Evolutionary conservation across 2,329 filamentous ascomycete genomes (phyloP).

Genomic region (Tolypocladium amazonense): DNA sequence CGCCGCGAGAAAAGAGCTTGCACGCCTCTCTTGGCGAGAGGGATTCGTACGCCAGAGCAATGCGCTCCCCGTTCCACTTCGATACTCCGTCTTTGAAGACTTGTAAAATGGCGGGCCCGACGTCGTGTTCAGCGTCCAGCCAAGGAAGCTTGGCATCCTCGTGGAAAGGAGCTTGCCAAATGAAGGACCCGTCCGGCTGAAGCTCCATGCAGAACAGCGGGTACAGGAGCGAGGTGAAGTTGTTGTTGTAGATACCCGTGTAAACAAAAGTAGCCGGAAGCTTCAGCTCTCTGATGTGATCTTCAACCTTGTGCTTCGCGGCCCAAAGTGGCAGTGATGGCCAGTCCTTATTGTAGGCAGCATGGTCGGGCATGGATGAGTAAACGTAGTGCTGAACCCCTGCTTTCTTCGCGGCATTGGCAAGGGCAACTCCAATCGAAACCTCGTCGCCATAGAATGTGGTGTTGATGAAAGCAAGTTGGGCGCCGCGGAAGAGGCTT

Average conservation of each 20-base stretch:
- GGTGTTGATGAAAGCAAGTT: slow-evolving; percentile 95
- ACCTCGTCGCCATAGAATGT: slow-evolving; percentile 95
- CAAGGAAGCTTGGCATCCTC: slow-evolving; percentile 82
- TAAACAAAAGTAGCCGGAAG: slow-evolving; percentile 89
- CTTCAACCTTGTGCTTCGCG: slow-evolving; percentile 84
- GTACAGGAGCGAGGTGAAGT: slow-evolving; percentile 88
- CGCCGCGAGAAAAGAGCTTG: slow-evolving; percentile 64
- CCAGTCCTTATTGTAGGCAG: slow-evolving; percentile 65
- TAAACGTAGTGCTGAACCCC: slow-evolving; percentile 89
- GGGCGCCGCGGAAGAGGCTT: slow-evolving; percentile 70
- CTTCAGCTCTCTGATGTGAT: slow-evolving; percentile 74
- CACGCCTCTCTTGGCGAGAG: slow-evolving; percentile 78
- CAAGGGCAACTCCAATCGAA: slow-evolving; percentile 76
- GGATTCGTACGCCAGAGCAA: slow-evolving; percentile 84
- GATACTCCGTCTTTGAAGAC: slow-evolving; percentile 87
- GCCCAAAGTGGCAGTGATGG: slow-evolving; percentile 83
- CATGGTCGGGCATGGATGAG: slow-evolving; percentile 94
- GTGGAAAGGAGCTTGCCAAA: slow-evolving; percentile 91
- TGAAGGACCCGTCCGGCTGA: slow-evolving; percentile 72
- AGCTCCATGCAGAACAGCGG: slow-evolving; percentile 94
- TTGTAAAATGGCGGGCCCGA: slow-evolving; percentile 83
- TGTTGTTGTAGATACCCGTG: slow-evolving; percentile 97
- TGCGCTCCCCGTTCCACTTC: slow-evolving; percentile 70
- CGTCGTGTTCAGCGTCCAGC: slow-evolving; percentile 93
- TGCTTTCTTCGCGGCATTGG: slow-evolving; percentile 76